A percentile compares a stretch with the other conserved stretches of the same genome.
Evolutionary conservation across 192 early-diverging fungal species (phyloP).

Genomic region (Linnemannia elongata): DNA sequence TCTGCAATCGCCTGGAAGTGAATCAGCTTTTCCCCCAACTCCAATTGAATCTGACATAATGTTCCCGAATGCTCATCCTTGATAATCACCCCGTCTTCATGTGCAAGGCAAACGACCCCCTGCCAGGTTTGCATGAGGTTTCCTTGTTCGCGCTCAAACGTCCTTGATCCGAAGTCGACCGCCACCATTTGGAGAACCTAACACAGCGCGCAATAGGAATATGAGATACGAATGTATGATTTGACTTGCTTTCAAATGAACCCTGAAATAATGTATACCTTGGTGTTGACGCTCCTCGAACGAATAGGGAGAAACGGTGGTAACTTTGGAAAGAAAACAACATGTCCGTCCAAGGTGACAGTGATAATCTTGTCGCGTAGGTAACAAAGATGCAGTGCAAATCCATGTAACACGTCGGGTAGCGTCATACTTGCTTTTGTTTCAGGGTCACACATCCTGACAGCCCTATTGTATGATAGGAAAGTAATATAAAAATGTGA

Average conservation of each 20-base stretch:
- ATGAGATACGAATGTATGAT: background rate
- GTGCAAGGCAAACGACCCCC: conserved; percentile 33
- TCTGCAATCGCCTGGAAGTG: conserved; percentile 37
- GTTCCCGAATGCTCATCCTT: conserved; percentile 29
- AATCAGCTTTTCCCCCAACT: conserved; percentile 19
- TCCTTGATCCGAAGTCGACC: conserved; percentile 18
- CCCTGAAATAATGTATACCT: background rate
- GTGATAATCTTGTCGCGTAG: conserved; percentile 18
- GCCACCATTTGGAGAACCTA: conserved; percentile 31
- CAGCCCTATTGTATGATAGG: background rate
- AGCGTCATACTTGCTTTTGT: background rate
- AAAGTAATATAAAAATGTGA: background rate
- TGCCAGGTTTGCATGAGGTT: conserved; percentile 2
- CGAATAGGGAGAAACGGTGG: conserved; percentile 10
- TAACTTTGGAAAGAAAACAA: conserved; percentile 27
- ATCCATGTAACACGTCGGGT: conserved; percentile 32
- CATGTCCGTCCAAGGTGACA: conserved; percentile 33
- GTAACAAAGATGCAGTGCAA: conserved; percentile 30
- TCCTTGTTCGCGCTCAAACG: background rate
- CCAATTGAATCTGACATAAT: conserved; percentile 12
- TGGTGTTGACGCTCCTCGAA: conserved; percentile 24
- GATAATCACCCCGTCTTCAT: conserved; percentile 32
- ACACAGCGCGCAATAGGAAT: background rate
- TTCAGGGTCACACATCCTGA: conserved; percentile 17
- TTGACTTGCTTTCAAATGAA: background rate